These are phyloP conservation scores for Cryptococcus sp. DNA, from an alignment of 1,284 basidiomycete species.

Conservation along the genomic window DNA sequence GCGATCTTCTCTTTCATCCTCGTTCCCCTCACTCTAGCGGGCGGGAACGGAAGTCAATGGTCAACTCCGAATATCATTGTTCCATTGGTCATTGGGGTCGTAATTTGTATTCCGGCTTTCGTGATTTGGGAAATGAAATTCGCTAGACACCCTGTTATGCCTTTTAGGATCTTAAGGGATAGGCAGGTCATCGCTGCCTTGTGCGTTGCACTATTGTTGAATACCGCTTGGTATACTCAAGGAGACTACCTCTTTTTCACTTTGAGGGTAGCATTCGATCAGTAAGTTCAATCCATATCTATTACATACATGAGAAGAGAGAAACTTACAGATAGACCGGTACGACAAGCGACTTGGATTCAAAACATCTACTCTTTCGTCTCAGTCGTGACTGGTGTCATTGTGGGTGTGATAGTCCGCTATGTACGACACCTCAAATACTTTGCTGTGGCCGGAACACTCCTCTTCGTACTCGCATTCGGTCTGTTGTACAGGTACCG, in stretches of 20 bases:
- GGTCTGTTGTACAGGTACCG: conserved; percentile 50
- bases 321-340: conserved; percentile 7
- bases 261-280: conserved; percentile 46
- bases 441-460: conserved; percentile 42
- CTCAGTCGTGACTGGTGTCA: conserved; percentile 42
- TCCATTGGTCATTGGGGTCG: conserved; percentile 45
- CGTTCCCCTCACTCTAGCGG: conserved; percentile 48
- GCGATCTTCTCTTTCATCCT: conserved; percentile 44
- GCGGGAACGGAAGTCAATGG: conserved; percentile 36
- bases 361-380: conserved; percentile 48
- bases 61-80: conserved; percentile 42
- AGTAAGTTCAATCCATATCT: conserved; percentile 17
- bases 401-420: conserved; percentile 44
- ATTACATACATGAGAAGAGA: neutral
- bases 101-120: conserved; percentile 43
- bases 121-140: conserved; percentile 45
- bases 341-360: conserved; percentile 44
- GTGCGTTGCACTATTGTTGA: conserved; percentile 45
- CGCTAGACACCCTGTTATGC: conserved; percentile 45
- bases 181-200: conserved; percentile 45
- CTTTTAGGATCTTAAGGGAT: conserved; percentile 45
- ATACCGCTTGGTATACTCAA: conserved; percentile 47
- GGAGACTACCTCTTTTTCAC: conserved; percentile 46
- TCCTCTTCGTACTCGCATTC: conserved; percentile 37
- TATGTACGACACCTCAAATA: conserved; percentile 45